Percentiles rank a stretch among this genome's conserved stretches.
These are phyloP conservation scores for Boletus huronensis DNA, from an alignment of 768 basidiomycete species.

Conservation along the genomic window DNA sequence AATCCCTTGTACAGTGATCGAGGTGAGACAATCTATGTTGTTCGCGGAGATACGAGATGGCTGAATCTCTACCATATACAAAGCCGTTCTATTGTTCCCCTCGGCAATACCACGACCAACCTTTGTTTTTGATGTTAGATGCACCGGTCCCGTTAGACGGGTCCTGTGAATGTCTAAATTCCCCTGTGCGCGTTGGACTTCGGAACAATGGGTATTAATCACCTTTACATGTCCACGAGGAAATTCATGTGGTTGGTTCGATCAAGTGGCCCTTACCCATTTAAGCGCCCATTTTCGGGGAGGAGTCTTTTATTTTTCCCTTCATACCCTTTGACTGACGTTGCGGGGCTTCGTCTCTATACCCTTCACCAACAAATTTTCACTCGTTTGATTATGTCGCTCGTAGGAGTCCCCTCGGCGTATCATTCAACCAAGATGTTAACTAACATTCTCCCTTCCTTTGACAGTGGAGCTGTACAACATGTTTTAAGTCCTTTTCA, in stretches of 20 bases:
- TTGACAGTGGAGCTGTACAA: conserved; percentile 38
- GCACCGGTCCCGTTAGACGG: conserved; percentile 6
- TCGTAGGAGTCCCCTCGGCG: conserved; percentile 11
- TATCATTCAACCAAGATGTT: neutral
- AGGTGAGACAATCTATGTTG: conserved; percentile 32
- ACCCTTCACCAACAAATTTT: conserved; percentile 17
- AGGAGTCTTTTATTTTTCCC: conserved; percentile 4
- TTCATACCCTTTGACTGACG: conserved; percentile 29
- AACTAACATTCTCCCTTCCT: neutral
- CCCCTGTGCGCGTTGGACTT: neutral
- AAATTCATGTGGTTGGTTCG: conserved; percentile 7
- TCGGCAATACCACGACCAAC: conserved; percentile 4
- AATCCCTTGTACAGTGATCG: conserved; percentile 24
- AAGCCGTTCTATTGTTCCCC: conserved; percentile 23
- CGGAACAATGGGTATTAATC: conserved; percentile 24
- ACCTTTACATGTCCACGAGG: conserved; percentile 7
- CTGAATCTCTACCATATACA: conserved; percentile 3
- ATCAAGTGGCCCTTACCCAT: conserved; percentile 9
- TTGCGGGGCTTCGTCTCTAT: conserved; percentile 46
- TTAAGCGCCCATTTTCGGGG: conserved; percentile 16
- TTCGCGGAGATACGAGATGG: conserved; percentile 11
- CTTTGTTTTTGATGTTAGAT: conserved; percentile 24
- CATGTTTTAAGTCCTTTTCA: conserved; percentile 48
- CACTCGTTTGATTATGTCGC: conserved; percentile 19
- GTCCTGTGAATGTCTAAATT: conserved; percentile 3